Base-by-base conservation (phyloP, 306 rosid species). In the Carpinus fangiana region DNA sequence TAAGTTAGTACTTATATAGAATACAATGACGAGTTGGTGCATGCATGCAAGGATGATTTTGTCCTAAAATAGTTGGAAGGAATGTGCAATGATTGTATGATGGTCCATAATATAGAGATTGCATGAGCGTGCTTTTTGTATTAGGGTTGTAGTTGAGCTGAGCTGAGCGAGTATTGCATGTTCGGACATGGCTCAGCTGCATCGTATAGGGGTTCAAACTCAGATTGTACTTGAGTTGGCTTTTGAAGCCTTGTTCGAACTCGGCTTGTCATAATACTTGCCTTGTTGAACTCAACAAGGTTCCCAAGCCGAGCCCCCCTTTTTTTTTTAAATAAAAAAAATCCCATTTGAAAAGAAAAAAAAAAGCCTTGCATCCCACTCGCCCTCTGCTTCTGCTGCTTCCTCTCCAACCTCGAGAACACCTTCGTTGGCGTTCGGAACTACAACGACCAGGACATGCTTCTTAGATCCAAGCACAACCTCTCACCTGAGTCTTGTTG, bases 381-480 rank as follows among this genome's bases (percentile, higher is more conserved):
- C 0, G 0, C 0, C 4, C 89, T 88, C 17, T 51, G 76, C 6
- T n/a, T 88, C 17, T 51, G 76, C 6, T n/a, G 17, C 21, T 86
- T 86, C 71, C 87, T 88, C 48, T 0, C 0, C 4, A 23, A 74
- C 64, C 76, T 46, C 3, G 0, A 1, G 4, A 2, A 65, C 81
- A 81, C 76, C 17, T 88, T 86, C 46, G 88, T 84, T 1, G 90
- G 90, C 1, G 84, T 84, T 54, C 78, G 85, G 68, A 79, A 84
- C 77, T 13, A 28, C 16, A 46, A 38, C 7, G 7, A 38, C 43
- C 6, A 38, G 43, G 43, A 38, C 6, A 38, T 38, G 43, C 43
- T 38, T 1, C 0, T 10, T 43, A 3, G 0, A 0, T 64, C 79
- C 31, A 0, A 6, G 3, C 72, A 57, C 18, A 0, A 0, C 26